Evolutionary conservation across 2,329 filamentous ascomycete species (phyloP).

Genomic region (Clonostachys solani): DNA sequence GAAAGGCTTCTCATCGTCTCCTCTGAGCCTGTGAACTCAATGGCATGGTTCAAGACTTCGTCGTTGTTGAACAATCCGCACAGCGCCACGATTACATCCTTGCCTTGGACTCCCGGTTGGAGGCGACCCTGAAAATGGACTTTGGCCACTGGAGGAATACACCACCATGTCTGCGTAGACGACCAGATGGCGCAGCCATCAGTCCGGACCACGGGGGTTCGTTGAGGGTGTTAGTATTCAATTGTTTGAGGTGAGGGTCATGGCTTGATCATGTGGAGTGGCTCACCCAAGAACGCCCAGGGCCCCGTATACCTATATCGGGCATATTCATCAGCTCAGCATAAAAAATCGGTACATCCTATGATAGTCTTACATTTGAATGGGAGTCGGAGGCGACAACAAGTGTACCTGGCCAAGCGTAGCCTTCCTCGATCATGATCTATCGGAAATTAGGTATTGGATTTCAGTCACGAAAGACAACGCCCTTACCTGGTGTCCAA

Average conservation of each 20-base stretch:
- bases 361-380: constrained; percentile 58
- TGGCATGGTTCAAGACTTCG: constrained; percentile 85
- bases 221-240: constrained; percentile 57
- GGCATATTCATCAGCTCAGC: no score
- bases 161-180: constrained; percentile 81
- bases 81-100: constrained; percentile 89
- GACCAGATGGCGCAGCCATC: constrained; percentile 86
- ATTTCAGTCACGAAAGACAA: no score
- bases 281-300: neutral
- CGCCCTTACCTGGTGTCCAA: constrained; percentile 66
- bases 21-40: constrained; percentile 82
- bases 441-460: no score
- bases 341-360: constrained; percentile 36
- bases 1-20: constrained; percentile 70
- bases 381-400: constrained; percentile 77
- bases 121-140: constrained; percentile 73
- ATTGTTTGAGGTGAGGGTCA: neutral
- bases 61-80: constrained; percentile 83
- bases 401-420: constrained; percentile 79
- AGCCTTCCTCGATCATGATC: constrained; percentile 76
- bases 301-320: constrained; percentile 39
- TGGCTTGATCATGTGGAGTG: no score
- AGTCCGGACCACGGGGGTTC: constrained; percentile 79
- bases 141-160: constrained; percentile 79
- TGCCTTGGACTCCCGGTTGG: constrained; percentile 79